phyloP scores from a whole-genome alignment of 78 protist species.

The Polysphondylium violaceum region DNA sequence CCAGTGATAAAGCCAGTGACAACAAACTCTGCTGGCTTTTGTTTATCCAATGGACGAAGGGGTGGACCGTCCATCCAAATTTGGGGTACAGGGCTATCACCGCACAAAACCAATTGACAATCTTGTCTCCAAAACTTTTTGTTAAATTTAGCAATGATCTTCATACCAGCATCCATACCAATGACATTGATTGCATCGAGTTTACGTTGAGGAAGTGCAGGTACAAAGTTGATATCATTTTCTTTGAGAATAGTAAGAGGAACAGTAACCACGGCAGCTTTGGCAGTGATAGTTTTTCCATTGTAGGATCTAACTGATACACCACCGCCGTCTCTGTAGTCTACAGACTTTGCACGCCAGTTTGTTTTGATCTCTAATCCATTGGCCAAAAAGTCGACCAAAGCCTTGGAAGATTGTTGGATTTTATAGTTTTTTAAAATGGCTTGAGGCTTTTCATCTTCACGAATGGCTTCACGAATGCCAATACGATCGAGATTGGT shows the following conservation, averaged over 20 bases:
- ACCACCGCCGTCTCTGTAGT: not conserved
- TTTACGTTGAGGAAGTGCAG: constrained; percentile 47
- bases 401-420: constrained; percentile 20
- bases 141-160: constrained; percentile 40
- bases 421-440: constrained; percentile 47
- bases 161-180: constrained; percentile 77
- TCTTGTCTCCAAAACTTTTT: constrained; percentile 51
- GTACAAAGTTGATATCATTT: constrained; percentile 42
- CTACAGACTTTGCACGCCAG: constrained; percentile 19
- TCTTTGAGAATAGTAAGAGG: constrained; percentile 50
- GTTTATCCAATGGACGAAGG: constrained; percentile 6
- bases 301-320: not conserved
- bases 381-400: constrained; percentile 45
- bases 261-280: constrained; percentile 33
- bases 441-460: constrained; percentile 32
- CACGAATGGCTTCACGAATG: constrained; percentile 34
- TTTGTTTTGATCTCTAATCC: constrained; percentile 10
- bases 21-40: constrained; percentile 24
- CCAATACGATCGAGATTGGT: constrained; percentile 67
- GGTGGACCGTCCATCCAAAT: constrained; percentile 82
- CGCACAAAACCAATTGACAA: constrained; percentile 61
- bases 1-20: constrained; percentile 72
- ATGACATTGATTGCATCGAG: constrained; percentile 22
- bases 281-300: constrained; percentile 9
- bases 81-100: constrained; percentile 62